Evolutionary conservation across 2,329 filamentous ascomycete genomes (phyloP), one percentile per base, ranked within the genome.

Genomic region (Diplodia corticola): DNA sequence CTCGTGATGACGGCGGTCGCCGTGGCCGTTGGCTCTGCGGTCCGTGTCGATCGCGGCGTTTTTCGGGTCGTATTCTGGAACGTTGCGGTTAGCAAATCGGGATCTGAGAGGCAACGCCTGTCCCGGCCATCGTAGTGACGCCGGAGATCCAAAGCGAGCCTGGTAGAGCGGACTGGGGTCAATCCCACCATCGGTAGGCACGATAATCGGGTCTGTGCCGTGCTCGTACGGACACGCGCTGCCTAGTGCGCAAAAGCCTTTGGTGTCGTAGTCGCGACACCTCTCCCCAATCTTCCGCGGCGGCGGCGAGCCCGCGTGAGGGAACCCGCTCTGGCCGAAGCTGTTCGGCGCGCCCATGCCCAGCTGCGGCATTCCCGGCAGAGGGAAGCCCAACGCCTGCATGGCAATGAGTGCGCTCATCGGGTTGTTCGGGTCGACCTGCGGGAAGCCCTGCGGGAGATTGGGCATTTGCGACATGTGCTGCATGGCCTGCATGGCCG

Each of bases 231-330:
- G 84, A 76, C 91, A 93, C 24, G 83, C 84, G 70, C 82, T 86
- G 3, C 90, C 89, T 46, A 87, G 80, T 5, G 87, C 83, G 73
- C 91, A 93, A 71, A 85, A 91, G 0, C 91, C 91, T 70, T 91
- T 91, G 1, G 80, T 85, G 67, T 92, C 89, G 71, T 90, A 92
- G 74, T 92, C 88, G 66, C 85, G 82, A 73, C 91, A 93, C 67
- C 86, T 82, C 66, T 82, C 79, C 71, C 64, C 77, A 70, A 67
- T 73, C 72, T 71, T 80, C 71, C 63, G 73, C 63, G 50, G 50
- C n/a, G 63, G 65, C 6, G 63, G 67, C 46, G 67, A 69, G 22
- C 61, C 65, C 12, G 60, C 66, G 46, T 67, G 69, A 63, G 68
- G 50, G 54, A 73, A 73, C 3, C 33, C 49, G 12, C 40, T n/a